Evolutionary conservation across 306 rosid species (phyloP), one percentile per base, ranked within the genome.

Genomic region (Begonia peltatifolia): DNA sequence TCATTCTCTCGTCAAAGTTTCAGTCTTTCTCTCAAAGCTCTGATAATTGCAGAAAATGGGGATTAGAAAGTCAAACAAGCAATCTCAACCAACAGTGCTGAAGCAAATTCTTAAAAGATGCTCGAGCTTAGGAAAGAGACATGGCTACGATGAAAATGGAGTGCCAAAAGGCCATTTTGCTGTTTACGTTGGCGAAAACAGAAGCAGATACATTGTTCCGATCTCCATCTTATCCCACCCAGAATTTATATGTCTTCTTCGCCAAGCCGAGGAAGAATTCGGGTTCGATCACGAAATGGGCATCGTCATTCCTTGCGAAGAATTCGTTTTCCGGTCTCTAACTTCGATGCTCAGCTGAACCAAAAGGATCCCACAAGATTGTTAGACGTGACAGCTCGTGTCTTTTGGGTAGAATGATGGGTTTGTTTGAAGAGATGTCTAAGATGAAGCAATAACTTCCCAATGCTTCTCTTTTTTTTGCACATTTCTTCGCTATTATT

Each of bases 41-140:
- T 3, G 14, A 44, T 11, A 4, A 2, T 12, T 10, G 14, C 48
- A 11, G 14, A 49, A 49, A 13, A 49, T 49, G 53, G 53, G 17
- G 53, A 3, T 49, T 3, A 49, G 53, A 49, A 49, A 15, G 9
- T 5, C 53, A 49, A 9, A 14, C 23, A 49, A 49, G 16, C 16
- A 12, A 13, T 10, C 53, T 11, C 53, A 49, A 14, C 11, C 53
- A n/a, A 14, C 18, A 49, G 17, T 49, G 18, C 23, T 49, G 16
- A 49, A 49, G 53, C 53, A 49, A 49, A 49, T 49, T 49, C 53
- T 49, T 11, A 49, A 49, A 49, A 49, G 53, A 49, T 49, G 53
- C 9, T 49, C 53, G 16, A 49, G 53, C 53, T 49, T 49, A 9
- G 53, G 53, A 8, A 49, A 16, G 20, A 49, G 16, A 49, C 53